Base-by-base conservation (phyloP, 2,329 filamentous ascomycete species). In the Didymella exigua region DNA sequence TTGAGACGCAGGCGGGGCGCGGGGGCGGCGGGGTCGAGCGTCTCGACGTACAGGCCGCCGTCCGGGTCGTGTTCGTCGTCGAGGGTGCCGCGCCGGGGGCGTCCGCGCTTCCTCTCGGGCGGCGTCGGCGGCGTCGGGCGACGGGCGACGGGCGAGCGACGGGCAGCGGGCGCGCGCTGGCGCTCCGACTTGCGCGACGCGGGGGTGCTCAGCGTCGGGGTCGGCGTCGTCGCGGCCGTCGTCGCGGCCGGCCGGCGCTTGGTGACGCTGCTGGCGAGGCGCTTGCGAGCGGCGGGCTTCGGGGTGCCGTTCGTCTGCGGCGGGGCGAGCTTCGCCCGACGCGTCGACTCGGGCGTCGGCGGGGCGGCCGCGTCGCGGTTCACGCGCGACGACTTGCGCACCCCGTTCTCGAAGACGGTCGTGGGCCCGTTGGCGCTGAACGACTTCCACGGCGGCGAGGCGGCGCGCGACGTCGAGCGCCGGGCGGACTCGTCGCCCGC, bases 401-500 rank as follows among this genome's bases (percentile, higher is more conserved):
- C 81, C 33, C 86, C 86, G 70, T 84, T 82, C 71, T 85, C 81
- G 40, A 89, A 84, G 72, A 96, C 93, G 0, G 90, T 89, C 3
- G 93, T 95, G 19, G 95, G 95, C 0, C 95, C 95, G 24, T 96
- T 90, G 34, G 89, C 91, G 55, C 84, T 84, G 59, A 90, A 84
- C 69, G 86, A 90, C 79, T 95, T 98, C 95, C 95, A 99, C 19
- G 95, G 95, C 62, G 95, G 95, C 60, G 93, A 98, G 56, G 83
- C 81, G 48, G 79, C 78, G 77, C 79, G 75, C 58, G 79, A 73
- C 11, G 67, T 61, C 4, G 74, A 72, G 47, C 71, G 72, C 42
- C 67, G 56, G 11, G 45, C 37, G 10, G 46, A 41, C 29, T 62
- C 63, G 23, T 55, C 52, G 46, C 37, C 44, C 13, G 53, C 62